A percentile compares a stretch with the other conserved stretches of the same genome.
Evolutionary conservation across 1,139 yeast species (phyloP).

Genomic region (Suhomyces yuchorum): DNA sequence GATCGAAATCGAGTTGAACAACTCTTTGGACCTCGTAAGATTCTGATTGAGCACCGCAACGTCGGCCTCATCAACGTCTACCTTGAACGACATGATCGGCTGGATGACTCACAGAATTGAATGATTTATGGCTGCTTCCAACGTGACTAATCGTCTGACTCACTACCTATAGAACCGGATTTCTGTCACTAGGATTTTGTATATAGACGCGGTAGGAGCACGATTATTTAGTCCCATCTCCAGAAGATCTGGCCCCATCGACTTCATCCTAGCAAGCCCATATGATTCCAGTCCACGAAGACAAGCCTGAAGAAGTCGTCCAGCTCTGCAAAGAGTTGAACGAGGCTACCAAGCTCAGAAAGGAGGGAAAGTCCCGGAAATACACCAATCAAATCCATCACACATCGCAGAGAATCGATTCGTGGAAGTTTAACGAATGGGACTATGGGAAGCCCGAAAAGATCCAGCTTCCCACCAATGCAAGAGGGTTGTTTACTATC

Average conservation of each 20-base stretch:
- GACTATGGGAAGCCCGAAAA: slow-evolving; percentile 55
- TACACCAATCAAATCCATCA: slow-evolving; percentile 22
- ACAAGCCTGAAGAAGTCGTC: not conserved
- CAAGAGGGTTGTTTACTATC: slow-evolving; percentile 81
- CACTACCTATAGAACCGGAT: not conserved
- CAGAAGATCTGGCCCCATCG: no score
- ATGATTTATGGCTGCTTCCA: not conserved
- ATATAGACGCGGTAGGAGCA: not conserved
- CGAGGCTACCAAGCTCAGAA: slow-evolving; percentile 22
- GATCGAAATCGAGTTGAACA: slow-evolving; percentile 57
- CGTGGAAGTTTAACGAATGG: slow-evolving; percentile 91
- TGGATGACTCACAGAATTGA: not conserved
- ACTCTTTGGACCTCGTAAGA: slow-evolving; percentile 56
- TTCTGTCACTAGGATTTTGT: not conserved
- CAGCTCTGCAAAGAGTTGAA: slow-evolving; percentile 9
- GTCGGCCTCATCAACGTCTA: slow-evolving; percentile 82
- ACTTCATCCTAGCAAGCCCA: no score
- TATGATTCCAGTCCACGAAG: slow-evolving; percentile 4
- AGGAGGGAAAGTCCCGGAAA: slow-evolving; percentile 28
- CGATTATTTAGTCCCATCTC: no score
- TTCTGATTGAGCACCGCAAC: slow-evolving; percentile 80
- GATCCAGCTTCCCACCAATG: slow-evolving; percentile 63
- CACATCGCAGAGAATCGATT: slow-evolving; percentile 24
- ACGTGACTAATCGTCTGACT: not conserved
- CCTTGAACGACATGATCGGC: slow-evolving; percentile 19